A percentile compares a stretch with the other conserved stretches of the same genome.
These are phyloP conservation scores for Trichocladium uniseriatum DNA, from an alignment of 495 filamentous ascomycete species.

Conservation along the genomic window DNA sequence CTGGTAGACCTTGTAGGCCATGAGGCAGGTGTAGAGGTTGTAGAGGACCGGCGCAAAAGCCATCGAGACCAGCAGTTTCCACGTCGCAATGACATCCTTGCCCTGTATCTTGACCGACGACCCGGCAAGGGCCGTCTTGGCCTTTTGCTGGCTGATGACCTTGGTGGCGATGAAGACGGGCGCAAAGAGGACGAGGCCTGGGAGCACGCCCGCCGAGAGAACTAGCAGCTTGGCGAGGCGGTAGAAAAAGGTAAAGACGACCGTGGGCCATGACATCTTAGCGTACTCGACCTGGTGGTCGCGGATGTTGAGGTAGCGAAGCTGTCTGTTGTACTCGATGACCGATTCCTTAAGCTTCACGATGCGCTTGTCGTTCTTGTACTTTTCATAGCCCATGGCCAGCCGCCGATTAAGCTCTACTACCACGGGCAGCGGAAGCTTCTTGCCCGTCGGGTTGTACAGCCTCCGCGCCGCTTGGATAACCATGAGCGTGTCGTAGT, in stretches of 20 bases:
- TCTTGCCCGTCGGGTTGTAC: constrained; percentile 91
- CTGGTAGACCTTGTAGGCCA: constrained; percentile 69
- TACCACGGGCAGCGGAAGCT: constrained; percentile 85
- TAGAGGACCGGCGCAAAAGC: constrained; percentile 83
- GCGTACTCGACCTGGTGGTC: constrained; percentile 96
- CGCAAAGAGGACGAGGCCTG: constrained; percentile 77
- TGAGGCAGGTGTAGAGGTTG: constrained; percentile 61
- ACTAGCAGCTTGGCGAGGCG: constrained; percentile 65
- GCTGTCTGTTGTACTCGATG: constrained; percentile 77
- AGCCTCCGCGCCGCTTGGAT: constrained; percentile 91
- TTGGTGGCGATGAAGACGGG: constrained; percentile 89
- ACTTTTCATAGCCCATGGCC: constrained; percentile 82
- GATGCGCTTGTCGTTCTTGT: constrained; percentile 86
- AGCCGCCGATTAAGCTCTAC: constrained; percentile 94
- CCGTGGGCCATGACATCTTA: constrained; percentile 64
- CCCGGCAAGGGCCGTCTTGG: constrained; percentile 78
- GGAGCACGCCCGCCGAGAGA: constrained; percentile 72
- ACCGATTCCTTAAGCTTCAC: constrained; percentile 69
- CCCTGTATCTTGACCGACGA: constrained; percentile 92
- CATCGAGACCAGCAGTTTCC: constrained; percentile 91
- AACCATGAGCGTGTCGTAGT: constrained; percentile 96
- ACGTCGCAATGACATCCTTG: constrained; percentile 92
- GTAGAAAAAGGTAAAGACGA: constrained; percentile 70
- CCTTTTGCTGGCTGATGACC: constrained; percentile 82
- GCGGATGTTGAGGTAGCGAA: constrained; percentile 73